Percentiles rank a stretch among this genome's conserved stretches.
These are phyloP conservation scores for Ustilago xerochloae DNA, from an alignment of 1,284 basidiomycete genomes.

Conservation along the genomic window DNA sequence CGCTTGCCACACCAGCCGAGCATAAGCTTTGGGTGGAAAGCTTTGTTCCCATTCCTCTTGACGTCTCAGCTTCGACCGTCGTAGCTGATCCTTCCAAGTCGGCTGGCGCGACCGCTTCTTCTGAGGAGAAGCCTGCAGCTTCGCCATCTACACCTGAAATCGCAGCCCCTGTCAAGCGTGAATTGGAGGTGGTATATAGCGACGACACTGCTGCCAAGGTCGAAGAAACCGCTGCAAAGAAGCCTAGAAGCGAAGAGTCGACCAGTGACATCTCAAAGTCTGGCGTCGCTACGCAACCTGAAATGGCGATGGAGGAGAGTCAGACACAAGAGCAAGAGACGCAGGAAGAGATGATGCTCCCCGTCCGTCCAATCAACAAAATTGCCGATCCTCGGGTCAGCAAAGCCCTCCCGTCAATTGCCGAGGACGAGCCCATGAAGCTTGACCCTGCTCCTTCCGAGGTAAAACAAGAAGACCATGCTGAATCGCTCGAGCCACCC, in stretches of 20 bases:
- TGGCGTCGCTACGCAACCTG: background rate
- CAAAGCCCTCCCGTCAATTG: background rate
- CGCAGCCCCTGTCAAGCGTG: slow-evolving; percentile 11
- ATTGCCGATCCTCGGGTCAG: background rate
- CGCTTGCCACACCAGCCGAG: slow-evolving; percentile 14
- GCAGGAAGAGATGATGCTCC: slow-evolving; percentile 31
- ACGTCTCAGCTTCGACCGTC: background rate
- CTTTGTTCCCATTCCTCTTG: background rate
- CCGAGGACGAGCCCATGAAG: background rate
- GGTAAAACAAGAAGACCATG: background rate
- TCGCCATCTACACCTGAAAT: too few relatives aligned
- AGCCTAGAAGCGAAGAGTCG: slow-evolving; percentile 6
- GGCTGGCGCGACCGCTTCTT: background rate
- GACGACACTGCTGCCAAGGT: background rate
- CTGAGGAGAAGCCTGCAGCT: background rate
- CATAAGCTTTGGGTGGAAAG: slow-evolving; percentile 8
- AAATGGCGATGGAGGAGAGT: background rate
- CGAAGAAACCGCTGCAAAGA: slow-evolving; percentile 14
- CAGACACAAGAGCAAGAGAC: slow-evolving; percentile 11
- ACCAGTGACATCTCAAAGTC: background rate
- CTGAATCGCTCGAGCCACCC: background rate
- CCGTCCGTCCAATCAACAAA: background rate
- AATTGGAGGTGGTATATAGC: background rate
- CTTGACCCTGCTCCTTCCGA: background rate
- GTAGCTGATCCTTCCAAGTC: background rate